phyloP scores from a whole-genome alignment of 805 yeast genomes.

The Yamadazyma tumulicola region DNA sequence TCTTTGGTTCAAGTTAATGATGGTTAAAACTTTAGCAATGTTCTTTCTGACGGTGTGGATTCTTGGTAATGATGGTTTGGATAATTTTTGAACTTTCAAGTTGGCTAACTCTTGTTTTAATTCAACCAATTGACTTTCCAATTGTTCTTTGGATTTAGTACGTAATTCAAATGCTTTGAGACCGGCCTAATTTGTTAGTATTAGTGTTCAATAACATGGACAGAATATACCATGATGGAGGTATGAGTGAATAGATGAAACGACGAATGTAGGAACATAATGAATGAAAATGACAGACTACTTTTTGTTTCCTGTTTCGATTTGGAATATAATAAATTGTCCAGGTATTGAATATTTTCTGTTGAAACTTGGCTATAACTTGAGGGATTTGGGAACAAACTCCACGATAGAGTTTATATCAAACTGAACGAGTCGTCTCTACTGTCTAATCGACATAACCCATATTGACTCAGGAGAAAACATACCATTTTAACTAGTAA shows the following conservation, averaged over 20 bases:
- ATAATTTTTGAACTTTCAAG: slow-evolving; percentile 93
- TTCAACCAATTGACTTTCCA: slow-evolving; percentile 90
- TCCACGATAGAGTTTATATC: too few relatives aligned
- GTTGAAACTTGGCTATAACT: too few relatives aligned
- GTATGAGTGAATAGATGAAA: too few relatives aligned
- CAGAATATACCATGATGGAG: too few relatives aligned
- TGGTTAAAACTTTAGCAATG: slow-evolving; percentile 96
- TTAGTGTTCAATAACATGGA: slow-evolving; percentile 2
- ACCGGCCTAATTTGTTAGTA: slow-evolving; percentile 59
- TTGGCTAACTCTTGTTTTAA: slow-evolving; percentile 94
- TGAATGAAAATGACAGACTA: too few relatives aligned
- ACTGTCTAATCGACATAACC: neutral
- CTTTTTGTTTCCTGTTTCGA: too few relatives aligned
- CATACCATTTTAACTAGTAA: slow-evolving; percentile 1
- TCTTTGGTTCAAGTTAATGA: slow-evolving; percentile 96
- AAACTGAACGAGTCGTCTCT: too few relatives aligned
- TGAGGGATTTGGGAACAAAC: too few relatives aligned
- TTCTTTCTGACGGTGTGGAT: slow-evolving; percentile 96
- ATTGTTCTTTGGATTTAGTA: slow-evolving; percentile 95
- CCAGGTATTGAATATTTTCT: too few relatives aligned
- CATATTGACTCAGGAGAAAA: neutral
- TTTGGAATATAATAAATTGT: too few relatives aligned
- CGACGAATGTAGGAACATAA: too few relatives aligned
- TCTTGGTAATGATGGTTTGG: slow-evolving; percentile 91
- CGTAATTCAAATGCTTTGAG: slow-evolving; percentile 95